These are phyloP conservation scores for Mikania micrantha DNA, from an alignment of 129 eudicot species.

Conservation along the genomic window DNA sequence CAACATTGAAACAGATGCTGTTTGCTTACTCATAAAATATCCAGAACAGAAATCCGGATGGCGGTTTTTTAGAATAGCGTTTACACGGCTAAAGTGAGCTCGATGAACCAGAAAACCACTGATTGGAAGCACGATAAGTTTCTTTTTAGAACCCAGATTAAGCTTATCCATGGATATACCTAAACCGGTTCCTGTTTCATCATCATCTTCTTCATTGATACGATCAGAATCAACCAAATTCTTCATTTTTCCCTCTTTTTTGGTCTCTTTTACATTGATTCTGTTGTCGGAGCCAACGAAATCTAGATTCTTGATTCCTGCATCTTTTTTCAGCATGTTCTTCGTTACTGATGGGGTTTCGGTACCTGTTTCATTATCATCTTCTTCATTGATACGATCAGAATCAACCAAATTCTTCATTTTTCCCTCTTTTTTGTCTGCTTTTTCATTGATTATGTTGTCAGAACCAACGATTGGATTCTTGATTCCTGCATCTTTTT, in stretches of 20 bases:
- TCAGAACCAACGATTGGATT: background rate
- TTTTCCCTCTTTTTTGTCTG: too few species aligned
- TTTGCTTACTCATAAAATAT: conserved; percentile 19
- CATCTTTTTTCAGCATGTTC: background rate
- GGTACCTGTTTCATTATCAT: background rate
- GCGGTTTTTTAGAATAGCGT: conserved; percentile 7
- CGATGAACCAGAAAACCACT: conserved; percentile 46
- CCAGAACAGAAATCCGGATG: conserved; percentile 24
- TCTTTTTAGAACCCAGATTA: conserved; percentile 40
- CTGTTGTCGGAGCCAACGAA: background rate
- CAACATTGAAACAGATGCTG: background rate
- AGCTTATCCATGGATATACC: conserved; percentile 33
- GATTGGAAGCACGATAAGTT: conserved; percentile 45
- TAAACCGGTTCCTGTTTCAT: background rate
- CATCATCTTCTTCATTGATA: background rate
- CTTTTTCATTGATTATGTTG: too few species aligned
- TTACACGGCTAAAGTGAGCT: conserved; percentile 7
- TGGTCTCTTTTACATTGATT: too few species aligned
- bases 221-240: background rate
- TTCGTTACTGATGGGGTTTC: too few species aligned
- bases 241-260: background rate
- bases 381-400: background rate
- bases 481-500: background rate
- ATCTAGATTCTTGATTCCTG: background rate
- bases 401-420: too few species aligned